Evolutionary conservation across 2,329 filamentous ascomycete species (phyloP).

Genomic region (Tolypocladium guangdongense): DNA sequence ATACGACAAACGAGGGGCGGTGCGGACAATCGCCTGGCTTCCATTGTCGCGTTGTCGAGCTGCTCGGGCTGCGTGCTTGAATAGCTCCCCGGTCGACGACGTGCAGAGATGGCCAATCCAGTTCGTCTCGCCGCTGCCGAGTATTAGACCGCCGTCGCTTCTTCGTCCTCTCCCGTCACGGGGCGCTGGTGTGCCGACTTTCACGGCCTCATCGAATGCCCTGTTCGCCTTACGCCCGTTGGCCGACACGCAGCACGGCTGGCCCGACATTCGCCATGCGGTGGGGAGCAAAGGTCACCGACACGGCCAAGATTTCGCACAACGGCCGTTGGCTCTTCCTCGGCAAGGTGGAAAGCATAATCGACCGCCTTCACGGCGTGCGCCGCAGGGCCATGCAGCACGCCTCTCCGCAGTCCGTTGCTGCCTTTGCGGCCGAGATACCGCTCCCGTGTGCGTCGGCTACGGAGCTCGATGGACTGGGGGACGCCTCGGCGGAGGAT

Average conservation of each 20-base stretch:
- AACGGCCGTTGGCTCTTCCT: slow-evolving; percentile 6
- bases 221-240: neutral
- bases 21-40: neutral
- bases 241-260: neutral
- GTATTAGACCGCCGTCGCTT: neutral
- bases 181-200: neutral
- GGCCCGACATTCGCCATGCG: slow-evolving; percentile 2
- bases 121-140: neutral
- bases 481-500: neutral
- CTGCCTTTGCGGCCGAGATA: neutral
- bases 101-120: neutral
- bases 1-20: neutral
- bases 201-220: neutral
- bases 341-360: slow-evolving; percentile 1
- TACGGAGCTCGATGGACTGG: neutral
- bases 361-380: slow-evolving; percentile 1
- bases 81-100: too few species aligned
- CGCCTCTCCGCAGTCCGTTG: slow-evolving; percentile 1
- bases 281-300: slow-evolving; percentile 1
- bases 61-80: neutral
- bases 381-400: slow-evolving; percentile 3
- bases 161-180: neutral
- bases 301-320: slow-evolving; percentile 9
- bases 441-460: neutral
- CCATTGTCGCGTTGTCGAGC: neutral